Conservation (phyloP, 1,284 basidiomycete species). For the Chalciporus sp. region DNA sequence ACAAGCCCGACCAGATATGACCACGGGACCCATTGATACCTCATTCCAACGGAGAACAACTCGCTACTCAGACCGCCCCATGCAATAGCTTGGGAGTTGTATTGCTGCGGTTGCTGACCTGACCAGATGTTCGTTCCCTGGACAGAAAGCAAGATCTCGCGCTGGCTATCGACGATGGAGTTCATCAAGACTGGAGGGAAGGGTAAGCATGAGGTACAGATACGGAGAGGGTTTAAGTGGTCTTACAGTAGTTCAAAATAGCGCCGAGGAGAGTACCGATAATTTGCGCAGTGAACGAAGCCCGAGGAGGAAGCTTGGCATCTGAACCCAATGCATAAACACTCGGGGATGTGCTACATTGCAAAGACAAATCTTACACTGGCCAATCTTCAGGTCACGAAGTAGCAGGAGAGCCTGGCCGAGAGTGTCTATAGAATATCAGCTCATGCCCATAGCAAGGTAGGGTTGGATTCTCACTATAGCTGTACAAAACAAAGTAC, state of each 20-base stretch:
- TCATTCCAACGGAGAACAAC: conserved; percentile 54
- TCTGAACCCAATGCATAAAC: conserved; percentile 28
- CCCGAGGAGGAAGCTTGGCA: conserved; percentile 68
- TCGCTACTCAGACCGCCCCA: conserved; percentile 65
- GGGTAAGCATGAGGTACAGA: background rate
- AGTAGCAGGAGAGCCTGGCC: conserved; percentile 47
- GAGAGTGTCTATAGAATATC: conserved; percentile 38
- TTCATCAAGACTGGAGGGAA: conserved; percentile 50
- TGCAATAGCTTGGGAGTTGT: conserved; percentile 65
- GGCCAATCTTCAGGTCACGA: conserved; percentile 61
- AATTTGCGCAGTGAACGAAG: conserved; percentile 66
- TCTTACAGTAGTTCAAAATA: conserved; percentile 54
- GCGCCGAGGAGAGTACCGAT: conserved; percentile 48
- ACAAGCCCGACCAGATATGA: conserved; percentile 57
- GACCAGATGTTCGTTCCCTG: conserved; percentile 66
- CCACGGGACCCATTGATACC: conserved; percentile 61
- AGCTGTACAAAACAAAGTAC: conserved; percentile 59
- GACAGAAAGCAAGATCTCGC: conserved; percentile 47
- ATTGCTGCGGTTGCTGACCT: conserved; percentile 56
- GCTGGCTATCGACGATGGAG: conserved; percentile 55
- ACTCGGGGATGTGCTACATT: conserved; percentile 1
- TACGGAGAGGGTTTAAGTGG: background rate
- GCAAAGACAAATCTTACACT: conserved; percentile 38
- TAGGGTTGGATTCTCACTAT: conserved; percentile 33
- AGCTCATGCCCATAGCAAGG: background rate